phyloP scores from a whole-genome alignment of 805 yeast genomes.

The Metschnikowia noctiluminum region DNA sequence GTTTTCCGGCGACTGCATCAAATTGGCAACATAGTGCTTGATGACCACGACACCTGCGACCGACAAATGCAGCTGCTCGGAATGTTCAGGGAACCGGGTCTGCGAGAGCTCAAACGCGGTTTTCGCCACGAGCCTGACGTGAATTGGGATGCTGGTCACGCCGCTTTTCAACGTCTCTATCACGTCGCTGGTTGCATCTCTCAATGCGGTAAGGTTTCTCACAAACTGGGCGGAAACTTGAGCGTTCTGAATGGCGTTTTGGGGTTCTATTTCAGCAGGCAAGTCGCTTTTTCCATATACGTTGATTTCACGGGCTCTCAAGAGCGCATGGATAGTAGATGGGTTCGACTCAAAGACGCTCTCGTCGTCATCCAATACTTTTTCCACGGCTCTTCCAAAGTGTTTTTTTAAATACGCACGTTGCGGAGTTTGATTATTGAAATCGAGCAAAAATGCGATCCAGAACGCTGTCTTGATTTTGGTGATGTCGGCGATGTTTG shows the following conservation, averaged over 20 bases:
- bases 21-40: conserved; percentile 46
- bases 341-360: conserved; percentile 83
- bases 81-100: conserved; percentile 52
- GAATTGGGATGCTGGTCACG: conserved; percentile 37
- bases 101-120: conserved; percentile 37
- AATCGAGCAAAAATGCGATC: conserved; percentile 43
- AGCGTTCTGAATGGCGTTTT: conserved; percentile 73
- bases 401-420: conserved; percentile 41
- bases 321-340: conserved; percentile 43
- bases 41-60: conserved; percentile 66
- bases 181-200: conserved; percentile 66
- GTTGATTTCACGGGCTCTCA: conserved; percentile 38
- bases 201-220: conserved; percentile 63
- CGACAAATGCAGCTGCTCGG: conserved; percentile 57
- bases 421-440: conserved; percentile 48
- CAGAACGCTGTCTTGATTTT: conserved; percentile 38
- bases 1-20: conserved; percentile 52
- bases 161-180: conserved; percentile 48
- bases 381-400: conserved; percentile 36
- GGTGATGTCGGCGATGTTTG: conserved; percentile 36
- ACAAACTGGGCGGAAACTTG: conserved; percentile 72
- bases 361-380: conserved; percentile 45
- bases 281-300: conserved; percentile 34
- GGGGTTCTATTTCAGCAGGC: conserved; percentile 44
- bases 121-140: conserved; percentile 34